Conservation (phyloP, 805 yeast species). For the Saccharomyces eubayanus region DNA sequence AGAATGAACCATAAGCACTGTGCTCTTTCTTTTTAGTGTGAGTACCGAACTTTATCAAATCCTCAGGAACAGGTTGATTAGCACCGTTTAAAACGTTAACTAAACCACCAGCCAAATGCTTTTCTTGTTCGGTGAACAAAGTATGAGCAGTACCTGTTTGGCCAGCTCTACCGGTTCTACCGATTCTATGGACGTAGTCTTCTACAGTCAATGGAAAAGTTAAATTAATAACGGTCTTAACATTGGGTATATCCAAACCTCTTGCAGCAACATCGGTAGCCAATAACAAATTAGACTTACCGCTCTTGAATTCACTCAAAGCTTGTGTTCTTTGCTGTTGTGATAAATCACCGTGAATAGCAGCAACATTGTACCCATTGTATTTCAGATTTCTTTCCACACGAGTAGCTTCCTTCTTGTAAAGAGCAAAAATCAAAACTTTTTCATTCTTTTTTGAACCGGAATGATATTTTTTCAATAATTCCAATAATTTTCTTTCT, state of each 20-base stretch:
- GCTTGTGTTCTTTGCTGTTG: conserved; percentile 91
- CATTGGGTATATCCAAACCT: conserved; percentile 96
- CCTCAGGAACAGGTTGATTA: conserved; percentile 91
- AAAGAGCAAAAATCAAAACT: conserved; percentile 84
- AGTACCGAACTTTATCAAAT: conserved; percentile 87
- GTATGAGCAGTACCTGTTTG: conserved; percentile 92
- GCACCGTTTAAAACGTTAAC: conserved; percentile 91
- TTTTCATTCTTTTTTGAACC: conserved; percentile 65
- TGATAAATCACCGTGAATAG: conserved; percentile 91
- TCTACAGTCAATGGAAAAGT: conserved; percentile 95
- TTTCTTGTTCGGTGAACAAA: conserved; percentile 89
- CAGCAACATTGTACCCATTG: conserved; percentile 76
- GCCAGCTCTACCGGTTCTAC: conserved; percentile 99
- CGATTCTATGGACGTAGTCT: conserved; percentile 96
- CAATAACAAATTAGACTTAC: conserved; percentile 63
- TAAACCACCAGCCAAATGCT: conserved; percentile 89
- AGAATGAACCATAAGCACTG: conserved; percentile 96
- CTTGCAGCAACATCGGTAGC: conserved; percentile 99
- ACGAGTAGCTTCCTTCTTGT: conserved; percentile 93
- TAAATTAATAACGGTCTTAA: conserved; percentile 86
- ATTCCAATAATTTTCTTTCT: conserved; percentile 63
- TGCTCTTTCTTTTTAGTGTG: conserved; percentile 98
- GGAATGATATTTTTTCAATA: conserved; percentile 66
- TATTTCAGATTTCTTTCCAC: conserved; percentile 67
- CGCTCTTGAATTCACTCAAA: conserved; percentile 73